Evolutionary conservation across 225 moss, liverwort and hornwort genomes (phyloP).

Genomic region (Marchantia paleacea): DNA sequence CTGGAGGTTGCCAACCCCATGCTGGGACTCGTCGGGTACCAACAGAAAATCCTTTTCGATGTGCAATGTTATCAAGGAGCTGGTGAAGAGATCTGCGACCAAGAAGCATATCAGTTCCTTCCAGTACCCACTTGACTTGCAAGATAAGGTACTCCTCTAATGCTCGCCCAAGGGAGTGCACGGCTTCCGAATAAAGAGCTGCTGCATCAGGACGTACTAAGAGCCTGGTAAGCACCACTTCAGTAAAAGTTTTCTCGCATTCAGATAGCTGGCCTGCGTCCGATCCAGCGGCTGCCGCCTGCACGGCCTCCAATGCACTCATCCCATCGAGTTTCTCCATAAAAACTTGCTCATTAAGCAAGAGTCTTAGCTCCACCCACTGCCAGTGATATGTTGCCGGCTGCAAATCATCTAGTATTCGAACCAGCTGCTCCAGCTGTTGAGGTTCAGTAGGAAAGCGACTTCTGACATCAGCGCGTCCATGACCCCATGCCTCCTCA

Average conservation of each 20-base stretch:
- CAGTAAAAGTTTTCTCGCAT: slow-evolving; percentile 98
- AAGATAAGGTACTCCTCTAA: slow-evolving; percentile 92
- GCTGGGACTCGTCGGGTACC: slow-evolving; percentile 59
- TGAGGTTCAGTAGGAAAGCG: slow-evolving; percentile 66
- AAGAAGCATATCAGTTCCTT: slow-evolving; percentile 80
- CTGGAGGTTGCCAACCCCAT: slow-evolving; percentile 86
- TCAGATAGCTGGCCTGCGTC: slow-evolving; percentile 81
- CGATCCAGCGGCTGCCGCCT: slow-evolving; percentile 66
- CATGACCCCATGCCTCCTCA: slow-evolving; percentile 71
- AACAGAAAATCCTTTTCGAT: slow-evolving; percentile 64
- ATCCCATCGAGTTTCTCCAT: slow-evolving; percentile 79
- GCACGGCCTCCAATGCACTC: slow-evolving; percentile 79
- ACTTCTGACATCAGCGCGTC: slow-evolving; percentile 38
- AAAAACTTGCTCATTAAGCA: slow-evolving; percentile 94
- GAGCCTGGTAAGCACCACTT: slow-evolving; percentile 86
- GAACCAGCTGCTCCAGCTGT: slow-evolving; percentile 87
- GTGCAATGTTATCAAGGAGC: slow-evolving; percentile 82
- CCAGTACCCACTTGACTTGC: slow-evolving; percentile 98
- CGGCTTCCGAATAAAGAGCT: slow-evolving; percentile 93
- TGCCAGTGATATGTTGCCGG: slow-evolving; percentile 99
- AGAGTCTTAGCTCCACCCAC: slow-evolving; percentile 89
- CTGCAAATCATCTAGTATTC: slow-evolving; percentile 94
- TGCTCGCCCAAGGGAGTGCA: slow-evolving; percentile 78
- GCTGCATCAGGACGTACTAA: slow-evolving; percentile 98
- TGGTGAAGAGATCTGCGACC: slow-evolving; percentile 94